Conservation (phyloP, 768 basidiomycete species). For the Lentinula sp. region DNA sequence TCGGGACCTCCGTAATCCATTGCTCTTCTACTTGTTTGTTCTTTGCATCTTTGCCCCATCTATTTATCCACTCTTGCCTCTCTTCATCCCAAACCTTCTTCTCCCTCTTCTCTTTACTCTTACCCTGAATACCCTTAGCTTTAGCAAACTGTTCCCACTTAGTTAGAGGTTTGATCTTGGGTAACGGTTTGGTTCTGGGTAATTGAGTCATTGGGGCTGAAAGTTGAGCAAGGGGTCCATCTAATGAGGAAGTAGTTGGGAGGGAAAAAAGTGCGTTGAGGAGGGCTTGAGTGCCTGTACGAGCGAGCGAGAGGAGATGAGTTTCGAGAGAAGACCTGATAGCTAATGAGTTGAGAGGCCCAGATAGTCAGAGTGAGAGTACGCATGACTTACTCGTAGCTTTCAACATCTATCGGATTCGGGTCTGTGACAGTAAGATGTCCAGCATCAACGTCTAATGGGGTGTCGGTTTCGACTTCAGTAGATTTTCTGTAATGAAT, state of each 20-base stretch:
- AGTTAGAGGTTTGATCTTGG: slow-evolving; percentile 86
- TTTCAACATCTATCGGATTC: slow-evolving; percentile 80
- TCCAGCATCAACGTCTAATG: slow-evolving; percentile 77
- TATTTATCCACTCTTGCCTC: slow-evolving; percentile 83
- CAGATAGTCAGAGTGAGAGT: neutral
- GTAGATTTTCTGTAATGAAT: slow-evolving; percentile 51
- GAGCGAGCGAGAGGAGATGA: slow-evolving; percentile 71
- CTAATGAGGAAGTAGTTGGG: slow-evolving; percentile 66
- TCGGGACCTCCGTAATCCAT: slow-evolving; percentile 90
- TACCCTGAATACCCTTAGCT: slow-evolving; percentile 89
- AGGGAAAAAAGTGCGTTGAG: slow-evolving; percentile 76
- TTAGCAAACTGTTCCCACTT: slow-evolving; percentile 97
- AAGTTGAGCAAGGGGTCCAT: slow-evolving; percentile 80
- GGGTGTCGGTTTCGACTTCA: slow-evolving; percentile 71
- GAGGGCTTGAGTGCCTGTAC: slow-evolving; percentile 80
- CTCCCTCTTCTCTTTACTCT: slow-evolving; percentile 42
- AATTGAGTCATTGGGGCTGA: slow-evolving; percentile 72
- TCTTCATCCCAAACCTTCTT: slow-evolving; percentile 93
- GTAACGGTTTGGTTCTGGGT: slow-evolving; percentile 88
- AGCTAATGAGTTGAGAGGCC: neutral
- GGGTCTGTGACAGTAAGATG: slow-evolving; percentile 82
- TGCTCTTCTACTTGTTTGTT: slow-evolving; percentile 83
- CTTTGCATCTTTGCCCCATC: slow-evolving; percentile 88
- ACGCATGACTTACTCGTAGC: slow-evolving; percentile 58
- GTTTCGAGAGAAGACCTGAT: slow-evolving; percentile 71